Percentiles rank a stretch among this genome's conserved stretches.
phyloP scores from a whole-genome alignment of 306 rosid genomes.

The Cucurbita maxima region DNA sequence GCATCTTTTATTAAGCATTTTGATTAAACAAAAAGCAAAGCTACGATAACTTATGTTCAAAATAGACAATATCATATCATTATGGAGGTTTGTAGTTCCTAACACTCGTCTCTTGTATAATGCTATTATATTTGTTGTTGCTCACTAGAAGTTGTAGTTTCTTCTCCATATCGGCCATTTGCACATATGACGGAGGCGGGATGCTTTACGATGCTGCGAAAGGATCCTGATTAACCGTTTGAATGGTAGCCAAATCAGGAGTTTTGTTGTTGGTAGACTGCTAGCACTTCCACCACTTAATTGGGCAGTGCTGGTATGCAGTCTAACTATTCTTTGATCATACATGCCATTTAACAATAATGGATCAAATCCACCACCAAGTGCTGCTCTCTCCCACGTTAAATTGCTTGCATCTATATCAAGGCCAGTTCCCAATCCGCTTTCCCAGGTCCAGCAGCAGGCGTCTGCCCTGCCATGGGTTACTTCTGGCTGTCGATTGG shows the following conservation, averaged over 20 bases:
- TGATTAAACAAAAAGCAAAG: too few species aligned
- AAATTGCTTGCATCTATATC: constrained; percentile 90
- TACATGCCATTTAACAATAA: constrained; percentile 84
- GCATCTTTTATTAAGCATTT: too few species aligned
- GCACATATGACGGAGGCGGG: constrained; percentile 87
- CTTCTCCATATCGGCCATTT: constrained; percentile 58
- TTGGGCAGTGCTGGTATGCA: constrained; percentile 70
- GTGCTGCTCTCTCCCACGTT: constrained; percentile 40
- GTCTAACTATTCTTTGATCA: constrained; percentile 89
- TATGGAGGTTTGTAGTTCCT: too few species aligned
- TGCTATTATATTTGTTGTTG: too few species aligned
- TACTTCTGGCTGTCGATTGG: constrained; percentile 61
- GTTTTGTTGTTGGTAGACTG: constrained; percentile 68
- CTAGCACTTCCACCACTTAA: constrained; percentile 91
- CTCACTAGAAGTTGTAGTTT: constrained; percentile 30
- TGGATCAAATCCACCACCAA: constrained; percentile 95
- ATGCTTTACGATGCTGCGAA: constrained; percentile 59
- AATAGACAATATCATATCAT: too few species aligned
- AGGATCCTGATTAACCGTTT: constrained; percentile 69
- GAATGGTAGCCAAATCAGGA: constrained; percentile 72
- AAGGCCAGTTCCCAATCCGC: constrained; percentile 96
- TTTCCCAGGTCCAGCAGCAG: constrained; percentile 81
- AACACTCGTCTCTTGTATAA: too few species aligned
- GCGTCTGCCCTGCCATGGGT: constrained; percentile 93
- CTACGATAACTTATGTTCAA: too few species aligned